Evolutionary conservation across 1,284 basidiomycete genomes (phyloP).

Genomic region (Malassezia cuniculi): DNA sequence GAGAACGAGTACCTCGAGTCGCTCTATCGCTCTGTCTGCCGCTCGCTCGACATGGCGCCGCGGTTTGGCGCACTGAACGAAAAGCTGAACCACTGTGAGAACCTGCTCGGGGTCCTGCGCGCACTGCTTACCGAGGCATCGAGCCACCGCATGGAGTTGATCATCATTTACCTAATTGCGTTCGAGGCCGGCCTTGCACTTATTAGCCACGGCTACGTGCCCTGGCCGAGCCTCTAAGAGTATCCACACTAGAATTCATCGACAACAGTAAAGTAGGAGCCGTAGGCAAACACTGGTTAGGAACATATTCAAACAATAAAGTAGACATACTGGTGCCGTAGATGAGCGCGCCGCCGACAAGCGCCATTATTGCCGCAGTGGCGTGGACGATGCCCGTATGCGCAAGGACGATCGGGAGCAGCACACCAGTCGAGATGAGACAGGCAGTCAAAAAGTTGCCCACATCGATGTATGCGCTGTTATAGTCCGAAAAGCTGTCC

Average conservation of each 20-base stretch:
- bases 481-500: slow-evolving; percentile 52
- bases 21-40: slow-evolving; percentile 32
- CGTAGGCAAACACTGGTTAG: slow-evolving; percentile 15
- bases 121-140: slow-evolving; percentile 38
- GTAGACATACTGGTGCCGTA: slow-evolving; percentile 75
- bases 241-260: slow-evolving; percentile 46
- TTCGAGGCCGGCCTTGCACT: slow-evolving; percentile 31
- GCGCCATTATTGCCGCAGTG: slow-evolving; percentile 82
- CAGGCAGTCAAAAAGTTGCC: slow-evolving; percentile 85
- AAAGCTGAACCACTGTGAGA: slow-evolving; percentile 41
- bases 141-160: slow-evolving; percentile 40
- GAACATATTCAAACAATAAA: no score
- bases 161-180: slow-evolving; percentile 36
- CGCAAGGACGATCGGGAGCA: slow-evolving; percentile 77
- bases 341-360: slow-evolving; percentile 80
- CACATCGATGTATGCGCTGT: slow-evolving; percentile 58
- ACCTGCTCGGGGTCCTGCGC: slow-evolving; percentile 33
- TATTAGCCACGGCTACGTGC: slow-evolving; percentile 30
- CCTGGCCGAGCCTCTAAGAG: slow-evolving; percentile 36
- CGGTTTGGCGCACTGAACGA: slow-evolving; percentile 38
- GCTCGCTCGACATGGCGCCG: slow-evolving; percentile 31
- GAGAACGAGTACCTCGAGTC: slow-evolving; percentile 33
- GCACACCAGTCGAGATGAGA: slow-evolving; percentile 78
- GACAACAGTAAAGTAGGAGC: slow-evolving; percentile 30
- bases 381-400: slow-evolving; percentile 78